phyloP scores from a whole-genome alignment of 208 protist genomes.

The Naegleria gruberi region DNA sequence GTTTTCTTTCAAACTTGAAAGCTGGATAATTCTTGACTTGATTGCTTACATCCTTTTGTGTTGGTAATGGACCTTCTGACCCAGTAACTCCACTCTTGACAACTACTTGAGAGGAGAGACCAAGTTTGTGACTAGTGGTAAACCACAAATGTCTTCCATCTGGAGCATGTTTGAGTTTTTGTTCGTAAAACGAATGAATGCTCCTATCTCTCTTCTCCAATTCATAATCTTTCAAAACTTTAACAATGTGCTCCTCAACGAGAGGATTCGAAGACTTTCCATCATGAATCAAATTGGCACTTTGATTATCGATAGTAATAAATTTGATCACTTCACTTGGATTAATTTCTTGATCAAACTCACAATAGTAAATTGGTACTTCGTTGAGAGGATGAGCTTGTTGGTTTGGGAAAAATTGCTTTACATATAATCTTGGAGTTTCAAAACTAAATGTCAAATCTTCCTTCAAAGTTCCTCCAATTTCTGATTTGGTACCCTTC shows the following conservation, averaged over 20 bases:
- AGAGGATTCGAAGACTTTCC: too few relatives aligned
- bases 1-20: neutral
- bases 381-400: neutral
- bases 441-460: neutral
- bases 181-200: too few relatives aligned
- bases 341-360: neutral
- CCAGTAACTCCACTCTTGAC: neutral
- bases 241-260: too few relatives aligned
- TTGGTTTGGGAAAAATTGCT: neutral
- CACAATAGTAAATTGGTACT: neutral
- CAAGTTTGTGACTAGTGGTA: neutral
- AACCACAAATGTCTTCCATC: neutral
- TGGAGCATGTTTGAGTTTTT: neutral
- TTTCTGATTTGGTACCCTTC: neutral
- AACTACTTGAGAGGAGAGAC: neutral
- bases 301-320: neutral
- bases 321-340: neutral
- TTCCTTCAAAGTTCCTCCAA: too few relatives aligned
- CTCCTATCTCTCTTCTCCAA: too few relatives aligned
- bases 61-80: neutral
- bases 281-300: too few relatives aligned
- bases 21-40: neutral
- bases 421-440: neutral
- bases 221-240: too few relatives aligned
- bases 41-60: neutral